phyloP scores from a whole-genome alignment of 495 filamentous ascomycete genomes.

The Mycothermus thermophilus region DNA sequence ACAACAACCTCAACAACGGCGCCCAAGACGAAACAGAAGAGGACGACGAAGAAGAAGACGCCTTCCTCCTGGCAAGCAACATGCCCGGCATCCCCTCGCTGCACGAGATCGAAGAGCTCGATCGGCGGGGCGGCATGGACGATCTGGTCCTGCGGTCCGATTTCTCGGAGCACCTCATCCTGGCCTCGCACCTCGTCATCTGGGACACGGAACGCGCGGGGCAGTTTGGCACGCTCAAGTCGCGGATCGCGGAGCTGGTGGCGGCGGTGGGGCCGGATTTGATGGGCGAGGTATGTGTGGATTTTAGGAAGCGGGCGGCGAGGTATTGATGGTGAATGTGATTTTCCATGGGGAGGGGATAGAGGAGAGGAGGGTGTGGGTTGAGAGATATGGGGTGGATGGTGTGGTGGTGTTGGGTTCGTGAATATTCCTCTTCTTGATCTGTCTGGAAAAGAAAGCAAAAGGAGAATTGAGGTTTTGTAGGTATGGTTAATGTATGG shows the following conservation, averaged over 20 bases:
- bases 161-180: conserved; percentile 15
- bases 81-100: conserved; percentile 69
- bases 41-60: conserved; percentile 29
- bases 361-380: too few species aligned
- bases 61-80: conserved; percentile 49
- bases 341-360: not conserved
- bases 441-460: too few species aligned
- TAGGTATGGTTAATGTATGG: too few species aligned
- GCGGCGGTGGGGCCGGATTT: conserved; percentile 61
- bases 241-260: conserved; percentile 59
- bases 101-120: conserved; percentile 50
- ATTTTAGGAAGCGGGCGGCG: conserved; percentile 11
- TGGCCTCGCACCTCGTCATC: conserved; percentile 41
- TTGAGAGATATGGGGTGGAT: too few species aligned
- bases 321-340: conserved; percentile 1
- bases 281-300: conserved; percentile 39
- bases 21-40: conserved; percentile 16
- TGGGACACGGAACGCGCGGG: conserved; percentile 50
- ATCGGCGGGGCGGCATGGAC: conserved; percentile 48
- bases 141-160: conserved; percentile 27
- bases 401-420: too few species aligned
- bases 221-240: conserved; percentile 44
- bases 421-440: too few species aligned
- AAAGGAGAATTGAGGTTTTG: too few species aligned
- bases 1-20: not conserved